Evolutionary conservation across 768 basidiomycete species (phyloP).

Genomic region (Pisolithus microcarpus): DNA sequence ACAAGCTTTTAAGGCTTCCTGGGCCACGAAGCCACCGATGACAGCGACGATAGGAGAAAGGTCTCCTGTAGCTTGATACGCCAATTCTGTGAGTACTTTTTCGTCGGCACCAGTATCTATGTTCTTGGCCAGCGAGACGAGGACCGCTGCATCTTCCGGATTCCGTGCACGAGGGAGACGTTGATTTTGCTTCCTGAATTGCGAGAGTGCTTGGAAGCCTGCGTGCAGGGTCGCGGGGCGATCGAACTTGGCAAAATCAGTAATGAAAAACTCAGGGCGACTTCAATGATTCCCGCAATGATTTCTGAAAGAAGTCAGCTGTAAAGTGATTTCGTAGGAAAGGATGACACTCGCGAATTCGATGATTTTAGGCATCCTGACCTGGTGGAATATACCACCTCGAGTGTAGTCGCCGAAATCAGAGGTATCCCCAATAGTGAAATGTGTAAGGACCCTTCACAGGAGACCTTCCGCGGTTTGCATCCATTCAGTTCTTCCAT

Average conservation of each 20-base stretch:
- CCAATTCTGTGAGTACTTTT: conserved; percentile 72
- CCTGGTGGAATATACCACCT: conserved; percentile 95
- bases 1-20: conserved; percentile 94
- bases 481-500: conserved; percentile 88
- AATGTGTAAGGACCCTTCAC: conserved; percentile 99
- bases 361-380: conserved; percentile 97
- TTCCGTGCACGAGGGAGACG: conserved; percentile 81
- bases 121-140: conserved; percentile 76
- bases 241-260: conserved; percentile 97
- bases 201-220: conserved; percentile 89
- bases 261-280: conserved; percentile 85
- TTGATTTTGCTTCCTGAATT: conserved; percentile 57
- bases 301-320: conserved; percentile 58
- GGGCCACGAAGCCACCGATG: conserved; percentile 94
- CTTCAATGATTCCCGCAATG: conserved; percentile 76
- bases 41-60: conserved; percentile 87
- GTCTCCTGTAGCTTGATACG: conserved; percentile 90
- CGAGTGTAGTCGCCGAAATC: conserved; percentile 67
- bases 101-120: conserved; percentile 72
- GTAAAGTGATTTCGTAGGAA: background rate
- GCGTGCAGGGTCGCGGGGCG: conserved; percentile 84
- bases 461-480: conserved; percentile 82
- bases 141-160: conserved; percentile 60
- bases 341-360: conserved; percentile 68
- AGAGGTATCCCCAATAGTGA: conserved; percentile 86